Evolutionary conservation across 2,329 filamentous ascomycete genomes (phyloP).

Genomic region (Lachnellula hyalina): DNA sequence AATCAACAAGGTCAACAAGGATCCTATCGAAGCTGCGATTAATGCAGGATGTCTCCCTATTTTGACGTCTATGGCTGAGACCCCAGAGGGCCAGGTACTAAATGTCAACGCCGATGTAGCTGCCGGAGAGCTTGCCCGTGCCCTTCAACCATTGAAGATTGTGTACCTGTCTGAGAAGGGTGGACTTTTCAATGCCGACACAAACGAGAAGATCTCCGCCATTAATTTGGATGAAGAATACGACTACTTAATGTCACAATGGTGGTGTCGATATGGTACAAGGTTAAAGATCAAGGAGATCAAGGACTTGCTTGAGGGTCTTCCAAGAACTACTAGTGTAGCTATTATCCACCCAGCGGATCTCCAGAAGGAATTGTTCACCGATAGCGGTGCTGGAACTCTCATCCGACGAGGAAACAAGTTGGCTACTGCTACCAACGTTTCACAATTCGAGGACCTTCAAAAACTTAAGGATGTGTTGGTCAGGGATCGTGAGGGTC

Average conservation of each 20-base stretch:
- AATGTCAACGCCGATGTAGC: slow-evolving; percentile 98
- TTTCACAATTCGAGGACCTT: slow-evolving; percentile 72
- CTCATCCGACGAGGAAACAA: slow-evolving; percentile 90
- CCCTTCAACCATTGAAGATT: slow-evolving; percentile 90
- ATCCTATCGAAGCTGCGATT: slow-evolving; percentile 85
- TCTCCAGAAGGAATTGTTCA: slow-evolving; percentile 94
- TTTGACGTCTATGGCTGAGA: slow-evolving; percentile 94
- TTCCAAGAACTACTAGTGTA: slow-evolving; percentile 88
- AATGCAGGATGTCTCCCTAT: slow-evolving; percentile 88
- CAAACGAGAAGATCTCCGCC: slow-evolving; percentile 90
- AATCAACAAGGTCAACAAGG: slow-evolving; percentile 87
- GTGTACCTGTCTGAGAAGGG: slow-evolving; percentile 99
- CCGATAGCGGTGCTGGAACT: slow-evolving; percentile 89
- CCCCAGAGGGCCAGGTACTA: slow-evolving; percentile 80
- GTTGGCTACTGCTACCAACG: slow-evolving; percentile 65
- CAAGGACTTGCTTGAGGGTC: slow-evolving; percentile 82
- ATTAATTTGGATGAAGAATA: slow-evolving; percentile 98
- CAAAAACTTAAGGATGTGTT: slow-evolving; percentile 76
- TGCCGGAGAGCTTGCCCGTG: slow-evolving; percentile 83
- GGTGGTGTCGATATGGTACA: slow-evolving; percentile 93
- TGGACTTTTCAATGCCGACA: slow-evolving; percentile 87
- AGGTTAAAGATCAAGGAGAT: slow-evolving; percentile 97
- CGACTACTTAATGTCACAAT: slow-evolving; percentile 83
- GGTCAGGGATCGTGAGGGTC: slow-evolving; percentile 72
- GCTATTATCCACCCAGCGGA: slow-evolving; percentile 97